These are phyloP conservation scores for Cyclotella atomus DNA, from an alignment of 108 stramenopile genomes.

Conservation along the genomic window DNA sequence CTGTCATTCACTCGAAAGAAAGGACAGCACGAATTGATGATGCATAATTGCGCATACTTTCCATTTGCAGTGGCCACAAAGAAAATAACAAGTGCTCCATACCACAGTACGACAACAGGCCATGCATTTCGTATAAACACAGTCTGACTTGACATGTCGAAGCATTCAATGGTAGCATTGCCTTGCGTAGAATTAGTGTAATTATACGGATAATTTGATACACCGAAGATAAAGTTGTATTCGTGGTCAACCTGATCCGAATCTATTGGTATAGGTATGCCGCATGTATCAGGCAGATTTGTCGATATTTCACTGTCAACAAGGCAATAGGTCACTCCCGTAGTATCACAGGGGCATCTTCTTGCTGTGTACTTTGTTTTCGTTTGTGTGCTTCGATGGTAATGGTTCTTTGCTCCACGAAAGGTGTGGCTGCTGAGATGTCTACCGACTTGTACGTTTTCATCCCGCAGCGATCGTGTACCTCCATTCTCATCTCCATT, in stretches of 20 bases:
- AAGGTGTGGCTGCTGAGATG: background rate
- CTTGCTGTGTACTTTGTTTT: constrained; percentile 23
- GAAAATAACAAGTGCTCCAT: constrained; percentile 49
- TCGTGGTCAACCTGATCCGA: background rate
- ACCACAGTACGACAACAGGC: constrained; percentile 55
- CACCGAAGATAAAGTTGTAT: too few relatives aligned
- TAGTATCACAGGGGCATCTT: constrained; percentile 35
- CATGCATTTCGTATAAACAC: constrained; percentile 52
- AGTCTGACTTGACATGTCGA: constrained; percentile 32
- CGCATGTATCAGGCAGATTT: constrained; percentile 36
- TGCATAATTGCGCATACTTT: constrained; percentile 23
- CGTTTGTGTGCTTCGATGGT: background rate
- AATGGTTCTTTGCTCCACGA: background rate
- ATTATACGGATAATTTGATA: background rate
- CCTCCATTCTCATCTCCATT: background rate
- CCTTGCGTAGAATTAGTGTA: background rate
- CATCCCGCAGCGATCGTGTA: background rate
- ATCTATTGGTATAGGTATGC: constrained; percentile 7
- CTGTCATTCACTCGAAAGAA: constrained; percentile 30
- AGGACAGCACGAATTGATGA: constrained; percentile 30
- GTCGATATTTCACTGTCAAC: constrained; percentile 20
- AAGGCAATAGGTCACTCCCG: constrained; percentile 35
- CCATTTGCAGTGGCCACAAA: constrained; percentile 50
- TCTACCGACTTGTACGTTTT: constrained; percentile 6
- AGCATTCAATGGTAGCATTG: constrained; percentile 39